These are phyloP conservation scores for Trichosporon inkin DNA, from an alignment of 1,284 basidiomycete species.

Conservation along the genomic window DNA sequence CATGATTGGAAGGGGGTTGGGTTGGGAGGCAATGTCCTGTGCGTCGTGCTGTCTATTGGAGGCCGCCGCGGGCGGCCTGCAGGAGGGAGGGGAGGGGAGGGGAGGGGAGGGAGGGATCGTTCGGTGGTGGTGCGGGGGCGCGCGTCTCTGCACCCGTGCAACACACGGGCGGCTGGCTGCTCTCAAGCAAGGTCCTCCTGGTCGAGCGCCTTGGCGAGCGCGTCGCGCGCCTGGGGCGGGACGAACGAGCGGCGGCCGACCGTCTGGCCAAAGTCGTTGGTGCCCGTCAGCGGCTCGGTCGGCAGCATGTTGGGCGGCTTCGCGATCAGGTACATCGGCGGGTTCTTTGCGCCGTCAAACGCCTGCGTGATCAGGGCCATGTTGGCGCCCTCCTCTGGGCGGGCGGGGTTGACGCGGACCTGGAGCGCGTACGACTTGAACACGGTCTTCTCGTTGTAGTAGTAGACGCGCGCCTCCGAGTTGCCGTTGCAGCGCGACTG, in stretches of 20 bases:
- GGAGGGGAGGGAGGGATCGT: no score
- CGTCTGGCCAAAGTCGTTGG: conserved; percentile 37
- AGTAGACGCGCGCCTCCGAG: conserved; percentile 76
- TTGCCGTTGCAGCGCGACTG: conserved; percentile 82
- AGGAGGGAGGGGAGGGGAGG: no score
- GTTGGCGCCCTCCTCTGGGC: not conserved
- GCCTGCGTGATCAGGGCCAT: conserved; percentile 1
- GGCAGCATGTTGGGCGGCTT: conserved; percentile 52
- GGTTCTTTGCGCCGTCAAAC: conserved; percentile 6
- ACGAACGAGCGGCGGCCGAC: conserved; percentile 4
- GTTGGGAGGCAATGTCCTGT: no score
- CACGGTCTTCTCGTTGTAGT: conserved; percentile 60
- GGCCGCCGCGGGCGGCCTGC: no score
- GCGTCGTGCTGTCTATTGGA: no score
- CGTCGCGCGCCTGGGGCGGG: not conserved
- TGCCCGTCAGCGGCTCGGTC: conserved; percentile 46
- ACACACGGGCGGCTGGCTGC: no score
- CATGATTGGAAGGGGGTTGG: no score
- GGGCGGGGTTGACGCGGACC: conserved; percentile 8
- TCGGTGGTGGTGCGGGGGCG: no score
- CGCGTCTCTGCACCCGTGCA: no score
- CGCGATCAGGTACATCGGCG: conserved; percentile 43
- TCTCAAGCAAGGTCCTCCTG: not conserved
- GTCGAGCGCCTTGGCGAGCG: not conserved
- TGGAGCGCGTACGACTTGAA: conserved; percentile 28